phyloP scores from a whole-genome alignment of 768 basidiomycete genomes.

The Leccinum obscurum region DNA sequence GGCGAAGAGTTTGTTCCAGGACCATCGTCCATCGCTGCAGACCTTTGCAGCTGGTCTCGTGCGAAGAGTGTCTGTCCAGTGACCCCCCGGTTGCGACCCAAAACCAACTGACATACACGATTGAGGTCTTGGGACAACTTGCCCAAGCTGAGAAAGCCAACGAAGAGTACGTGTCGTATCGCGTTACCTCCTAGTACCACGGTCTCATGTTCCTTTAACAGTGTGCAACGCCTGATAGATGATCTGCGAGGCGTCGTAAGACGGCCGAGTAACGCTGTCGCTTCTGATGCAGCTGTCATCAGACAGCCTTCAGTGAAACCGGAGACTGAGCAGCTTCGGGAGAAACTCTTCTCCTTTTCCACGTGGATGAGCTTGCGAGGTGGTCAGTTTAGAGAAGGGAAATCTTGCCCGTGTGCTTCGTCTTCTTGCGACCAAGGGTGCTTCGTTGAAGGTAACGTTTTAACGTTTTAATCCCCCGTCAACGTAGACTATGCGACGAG shows the following conservation, averaged over 20 bases:
- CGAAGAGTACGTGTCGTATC: conserved; percentile 66
- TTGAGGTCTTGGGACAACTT: conserved; percentile 80
- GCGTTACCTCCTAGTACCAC: neutral
- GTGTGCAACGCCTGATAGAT: conserved; percentile 71
- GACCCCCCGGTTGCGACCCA: conserved; percentile 82
- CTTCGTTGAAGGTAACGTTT: too few species aligned
- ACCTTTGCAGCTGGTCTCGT: conserved; percentile 83
- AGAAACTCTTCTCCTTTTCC: conserved; percentile 60
- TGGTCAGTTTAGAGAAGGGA: conserved; percentile 63
- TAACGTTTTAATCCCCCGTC: too few species aligned
- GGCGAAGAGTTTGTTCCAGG: conserved; percentile 78
- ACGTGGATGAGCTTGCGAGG: conserved; percentile 29
- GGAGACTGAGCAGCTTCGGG: conserved; percentile 72
- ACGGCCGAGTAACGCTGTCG: conserved; percentile 39
- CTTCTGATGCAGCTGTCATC: conserved; percentile 36
- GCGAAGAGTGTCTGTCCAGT: conserved; percentile 76
- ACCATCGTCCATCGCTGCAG: conserved; percentile 74
- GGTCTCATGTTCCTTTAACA: conserved; percentile 29
- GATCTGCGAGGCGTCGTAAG: conserved; percentile 74
- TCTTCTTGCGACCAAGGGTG: too few species aligned
- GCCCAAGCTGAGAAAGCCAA: conserved; percentile 74
- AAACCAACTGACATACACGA: conserved; percentile 72
- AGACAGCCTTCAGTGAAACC: conserved; percentile 58
- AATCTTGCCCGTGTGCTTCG: too few species aligned
- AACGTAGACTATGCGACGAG: too few species aligned